Evolutionary conservation across 2,329 filamentous ascomycete genomes (phyloP).

Genomic region (Colletotrichum ledebouriae): DNA sequence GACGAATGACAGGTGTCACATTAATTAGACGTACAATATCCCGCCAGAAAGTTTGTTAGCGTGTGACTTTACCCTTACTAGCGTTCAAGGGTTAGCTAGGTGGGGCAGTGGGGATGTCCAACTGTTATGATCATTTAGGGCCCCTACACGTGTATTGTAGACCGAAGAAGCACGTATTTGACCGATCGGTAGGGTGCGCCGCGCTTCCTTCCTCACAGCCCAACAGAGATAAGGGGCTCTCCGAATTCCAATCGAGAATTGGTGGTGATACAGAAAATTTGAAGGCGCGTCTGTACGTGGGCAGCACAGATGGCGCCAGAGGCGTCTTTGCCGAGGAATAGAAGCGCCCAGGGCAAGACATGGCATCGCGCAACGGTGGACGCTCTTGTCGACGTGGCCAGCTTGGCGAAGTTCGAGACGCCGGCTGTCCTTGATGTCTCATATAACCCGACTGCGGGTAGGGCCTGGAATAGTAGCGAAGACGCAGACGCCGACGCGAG

Average conservation of each 20-base stretch:
- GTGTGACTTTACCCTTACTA: too few species aligned
- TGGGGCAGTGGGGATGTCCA: too few species aligned
- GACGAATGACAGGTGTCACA: slow-evolving; percentile 7
- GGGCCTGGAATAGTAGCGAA: background rate
- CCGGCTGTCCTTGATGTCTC: slow-evolving; percentile 7
- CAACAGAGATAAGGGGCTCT: background rate
- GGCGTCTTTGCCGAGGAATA: slow-evolving; percentile 7
- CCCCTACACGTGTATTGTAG: too few species aligned
- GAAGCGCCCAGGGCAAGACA: slow-evolving; percentile 29
- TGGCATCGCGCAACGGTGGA: slow-evolving; percentile 10
- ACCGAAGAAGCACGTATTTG: background rate
- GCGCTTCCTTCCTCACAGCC: background rate
- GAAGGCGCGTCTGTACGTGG: background rate
- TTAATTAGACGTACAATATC: background rate
- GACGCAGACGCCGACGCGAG: background rate
- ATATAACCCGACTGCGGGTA: background rate
- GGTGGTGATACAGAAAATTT: background rate
- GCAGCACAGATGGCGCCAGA: background rate
- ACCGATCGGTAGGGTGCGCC: slow-evolving; percentile 5
- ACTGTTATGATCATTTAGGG: too few species aligned
- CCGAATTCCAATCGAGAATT: slow-evolving; percentile 1
- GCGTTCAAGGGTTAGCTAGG: too few species aligned
- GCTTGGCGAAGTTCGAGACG: slow-evolving; percentile 18
- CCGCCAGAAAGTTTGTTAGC: too few species aligned
- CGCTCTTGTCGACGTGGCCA: background rate